Evolutionary conservation across 441 rosid species (phyloP), one percentile per base, ranked within the genome.

Genomic region (Jatropha multifida): DNA sequence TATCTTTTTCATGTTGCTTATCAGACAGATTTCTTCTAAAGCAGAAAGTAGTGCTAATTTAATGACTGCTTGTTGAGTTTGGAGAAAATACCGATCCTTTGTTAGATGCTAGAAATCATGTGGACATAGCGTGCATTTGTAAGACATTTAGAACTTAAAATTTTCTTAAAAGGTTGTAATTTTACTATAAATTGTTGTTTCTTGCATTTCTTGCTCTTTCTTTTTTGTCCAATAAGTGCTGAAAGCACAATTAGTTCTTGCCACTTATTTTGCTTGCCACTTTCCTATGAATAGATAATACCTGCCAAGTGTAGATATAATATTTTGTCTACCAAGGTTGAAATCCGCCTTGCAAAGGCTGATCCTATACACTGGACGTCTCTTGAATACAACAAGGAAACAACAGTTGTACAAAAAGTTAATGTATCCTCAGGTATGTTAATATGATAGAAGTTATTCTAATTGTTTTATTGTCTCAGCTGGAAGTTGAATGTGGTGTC

Each of bases 301-400:
- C 93, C 92, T 3, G 79, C 62, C 65, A 83, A 84, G 69, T 89
- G 97, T 85, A 88, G 86, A 77, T 82, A 68, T 64, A 46, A 27
- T 2, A 86, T 92, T 72, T 77, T 90, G 84, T 63, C 90, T 20
- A 92, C 93, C 66, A 92, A 87, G 85, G 72, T 90, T 54, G 94
- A 92, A 87, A 87, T 92, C 63, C 85, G 81, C 60, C 89, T 92
- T 46, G 84, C 86, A 52, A 92, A 92, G 85, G 89, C 92, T 71
- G 94, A 86, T 69, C 76, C 79, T 17, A 66, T 87, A 60, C 86
- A 84, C 10, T 92, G 97, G 97, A 69, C 77, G 11, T 81, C 92
- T 70, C 93, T 92, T 62, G 94, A 89, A 75, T 92, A 73, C 81
- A 79, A 72, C 76, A 68, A 66, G 75, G 87, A 85, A 59, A 69